These are phyloP conservation scores for Lepidium aucheri DNA, from an alignment of 345 rosid species.

Conservation along the genomic window DNA sequence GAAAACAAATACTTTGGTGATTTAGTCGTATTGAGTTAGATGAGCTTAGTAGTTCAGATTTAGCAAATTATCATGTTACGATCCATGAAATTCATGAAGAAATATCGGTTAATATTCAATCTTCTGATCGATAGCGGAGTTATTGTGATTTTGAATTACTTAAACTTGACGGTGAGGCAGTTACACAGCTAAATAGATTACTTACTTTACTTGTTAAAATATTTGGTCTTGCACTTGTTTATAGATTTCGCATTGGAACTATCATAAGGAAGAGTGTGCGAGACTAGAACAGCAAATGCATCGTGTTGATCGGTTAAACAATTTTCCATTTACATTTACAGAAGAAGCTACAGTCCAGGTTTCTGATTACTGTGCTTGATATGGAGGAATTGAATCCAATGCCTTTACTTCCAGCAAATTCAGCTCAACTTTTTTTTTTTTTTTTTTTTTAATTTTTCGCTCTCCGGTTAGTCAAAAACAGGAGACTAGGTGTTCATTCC, in stretches of 20 bases:
- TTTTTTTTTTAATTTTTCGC: not conserved
- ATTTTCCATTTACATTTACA: constrained; percentile 73
- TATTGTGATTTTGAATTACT: not conserved
- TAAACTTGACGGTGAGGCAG: not conserved
- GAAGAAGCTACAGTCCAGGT: constrained; percentile 66
- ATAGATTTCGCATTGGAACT: constrained; percentile 65
- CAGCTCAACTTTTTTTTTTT: not conserved
- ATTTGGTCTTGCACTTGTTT: not conserved
- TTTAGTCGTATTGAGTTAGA: not conserved
- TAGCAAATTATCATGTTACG: not conserved
- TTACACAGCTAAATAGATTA: not conserved
- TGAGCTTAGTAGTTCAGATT: not conserved
- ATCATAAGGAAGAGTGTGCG: constrained; percentile 74
- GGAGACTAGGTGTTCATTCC: constrained; percentile 64
- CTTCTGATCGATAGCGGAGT: not conserved
- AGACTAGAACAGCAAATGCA: constrained; percentile 81
- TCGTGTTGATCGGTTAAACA: constrained; percentile 43
- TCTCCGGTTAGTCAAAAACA: constrained; percentile 42
- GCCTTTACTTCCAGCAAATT: not conserved
- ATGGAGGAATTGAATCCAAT: not conserved
- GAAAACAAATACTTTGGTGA: not conserved
- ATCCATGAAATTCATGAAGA: not conserved
- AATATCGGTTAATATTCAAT: not conserved
- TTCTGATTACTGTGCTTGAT: not conserved
- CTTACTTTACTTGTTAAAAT: not conserved